A percentile compares a stretch with the other conserved stretches of the same genome.
Evolutionary conservation across 2,329 filamentous ascomycete genomes (phyloP).

Genomic region (Neofusicoccum cordaticola): DNA sequence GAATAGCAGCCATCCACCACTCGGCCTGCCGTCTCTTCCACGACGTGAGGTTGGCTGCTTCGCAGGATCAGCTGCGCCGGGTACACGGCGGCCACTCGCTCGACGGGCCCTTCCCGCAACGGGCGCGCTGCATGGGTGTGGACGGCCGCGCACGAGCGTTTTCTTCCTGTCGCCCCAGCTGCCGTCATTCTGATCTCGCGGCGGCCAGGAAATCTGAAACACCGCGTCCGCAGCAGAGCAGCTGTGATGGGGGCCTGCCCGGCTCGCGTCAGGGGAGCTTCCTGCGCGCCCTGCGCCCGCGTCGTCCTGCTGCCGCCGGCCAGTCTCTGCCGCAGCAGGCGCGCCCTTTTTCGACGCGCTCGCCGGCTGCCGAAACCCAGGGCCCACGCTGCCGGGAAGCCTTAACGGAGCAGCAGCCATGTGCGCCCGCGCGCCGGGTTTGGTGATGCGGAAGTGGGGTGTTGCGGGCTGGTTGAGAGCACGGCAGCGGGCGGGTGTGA

Average conservation of each 20-base stretch:
- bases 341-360: too few species aligned
- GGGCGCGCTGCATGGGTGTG: not conserved
- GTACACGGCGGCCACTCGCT: not conserved
- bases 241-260: too few species aligned
- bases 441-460: not conserved
- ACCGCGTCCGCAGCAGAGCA: not conserved
- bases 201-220: not conserved
- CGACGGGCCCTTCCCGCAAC: not conserved
- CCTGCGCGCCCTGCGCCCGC: not conserved
- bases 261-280: not conserved
- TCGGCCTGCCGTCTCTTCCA: not conserved
- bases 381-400: not conserved
- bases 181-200: not conserved
- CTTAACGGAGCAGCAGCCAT: not conserved
- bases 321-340: not conserved
- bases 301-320: too few species aligned
- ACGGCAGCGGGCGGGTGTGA: conserved; percentile 9
- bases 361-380: not conserved
- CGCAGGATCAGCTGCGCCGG: not conserved
- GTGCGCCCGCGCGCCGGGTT: not conserved
- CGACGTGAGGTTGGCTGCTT: too few species aligned
- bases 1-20: not conserved
- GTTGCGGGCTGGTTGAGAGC: not conserved
- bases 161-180: not conserved
- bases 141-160: not conserved